Evolutionary conservation across 2,329 filamentous ascomycete species (phyloP), one percentile per base, ranked within the genome.

Genomic region (Hymenoscyphus infarciens): DNA sequence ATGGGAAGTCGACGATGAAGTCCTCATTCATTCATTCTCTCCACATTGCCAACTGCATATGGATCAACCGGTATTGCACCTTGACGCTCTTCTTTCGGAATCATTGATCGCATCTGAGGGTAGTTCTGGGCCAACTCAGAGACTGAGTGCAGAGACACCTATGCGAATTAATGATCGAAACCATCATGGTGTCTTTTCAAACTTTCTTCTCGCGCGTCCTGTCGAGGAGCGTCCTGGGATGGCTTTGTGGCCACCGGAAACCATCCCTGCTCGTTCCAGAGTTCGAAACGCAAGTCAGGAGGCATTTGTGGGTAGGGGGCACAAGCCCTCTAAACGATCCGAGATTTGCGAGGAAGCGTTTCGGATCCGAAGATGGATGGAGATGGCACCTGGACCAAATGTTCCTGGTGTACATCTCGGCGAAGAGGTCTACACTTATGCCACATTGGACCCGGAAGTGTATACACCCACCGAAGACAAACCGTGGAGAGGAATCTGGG

Each of bases 401-500:
- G 59, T 71, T 64, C 76, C 27, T 60, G 79, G 82, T 2, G 74
- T 83, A 61, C 82, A 79, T 66, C 75, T 84, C 35, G 82, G 80
- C 31, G 82, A 86, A 68, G 79, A 82, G 61, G 69, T 86, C 49
- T 75, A 86, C 69, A 91, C 89, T 0, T 88, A 83, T 66, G 79
- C 85, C 7, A 96, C 92, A 0, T 79, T 98, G 1, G 86, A 92
- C 53, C 84, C 87, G 2, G 78, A 78, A 2, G 76, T 89, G n/a
- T 97, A 96, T 73, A 95, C 87, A 0, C 92, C 94, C 0, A 96
- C 92, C 0, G 74, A 78, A 10, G 81, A 87, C 61, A 94, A 92
- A 73, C 93, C 92, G 0, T 97, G 88, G 80, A 87, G 92, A 66
- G 94, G 94, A 0, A 91, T 99, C 33, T 98, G 91, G 93, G 67